Evolutionary conservation across 345 rosid species (phyloP), one percentile per base, ranked within the genome.

Genomic region (Pugionium dolabratum): DNA sequence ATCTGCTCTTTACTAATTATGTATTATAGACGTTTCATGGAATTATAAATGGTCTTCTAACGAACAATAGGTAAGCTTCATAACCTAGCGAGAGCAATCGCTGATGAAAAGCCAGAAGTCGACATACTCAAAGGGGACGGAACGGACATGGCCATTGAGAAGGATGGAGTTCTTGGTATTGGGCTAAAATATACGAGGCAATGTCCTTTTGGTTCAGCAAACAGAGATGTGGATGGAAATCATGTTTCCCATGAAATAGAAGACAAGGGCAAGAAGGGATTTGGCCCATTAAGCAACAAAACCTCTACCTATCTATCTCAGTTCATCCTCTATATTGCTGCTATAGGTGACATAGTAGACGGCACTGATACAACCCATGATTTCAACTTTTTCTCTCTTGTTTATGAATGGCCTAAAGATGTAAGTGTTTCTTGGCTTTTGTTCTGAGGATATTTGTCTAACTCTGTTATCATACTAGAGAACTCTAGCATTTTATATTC

Each of bases 361-460:
- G 98, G 98, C 75, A 90, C 96, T 32, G 98, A 93, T 73, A 90
- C 97, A 59, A 93, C 98, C 70, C 98, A 93, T 59, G 98, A 93
- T 83, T 93, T 93, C 83, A 93, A 93, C 85, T 93, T 85, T 77
- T 93, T 93, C 82, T 86, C 97, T 27, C 82, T 88, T 58, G 87
- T 87, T 42, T 90, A 93, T 51, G 98, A 93, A 77, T 88, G 98
- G 97, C 98, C 97, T 31, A 93, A 88, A 84, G 98, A 93, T 70
- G 98, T 93, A 90, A 79, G 97, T 71, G 10, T 50, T 53, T 67
- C 62, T 67, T 36, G 34, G 26, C 62, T 69, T 49, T 63, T 53
- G 42, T 69, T 59, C 66, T 48, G 53, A 40, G 28, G 25, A 55
- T 71, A 42, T 56, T 2, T 66, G 64, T 44, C 33, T 18, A 18